Conservation (phyloP, 108 stramenopile species). For the Cyclotella cryptica region DNA sequence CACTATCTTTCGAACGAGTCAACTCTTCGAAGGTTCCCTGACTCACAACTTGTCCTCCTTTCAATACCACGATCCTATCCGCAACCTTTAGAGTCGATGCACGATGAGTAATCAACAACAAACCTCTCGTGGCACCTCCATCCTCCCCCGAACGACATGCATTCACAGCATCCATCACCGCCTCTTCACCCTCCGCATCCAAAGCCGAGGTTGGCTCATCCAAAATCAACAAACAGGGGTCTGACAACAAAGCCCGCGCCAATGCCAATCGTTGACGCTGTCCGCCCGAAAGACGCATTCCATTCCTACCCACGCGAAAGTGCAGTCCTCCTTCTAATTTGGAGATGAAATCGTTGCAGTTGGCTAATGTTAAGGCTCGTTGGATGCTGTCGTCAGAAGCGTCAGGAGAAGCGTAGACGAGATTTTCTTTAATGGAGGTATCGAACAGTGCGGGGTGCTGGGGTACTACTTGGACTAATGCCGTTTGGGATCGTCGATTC, state of each 20-base stretch:
- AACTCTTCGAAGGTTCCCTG: conserved; percentile 60
- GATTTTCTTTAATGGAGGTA: conserved; percentile 76
- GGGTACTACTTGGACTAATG: conserved; percentile 91
- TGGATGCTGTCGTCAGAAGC: conserved; percentile 63
- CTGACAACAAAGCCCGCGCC: conserved; percentile 94
- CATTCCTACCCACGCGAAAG: conserved; percentile 88
- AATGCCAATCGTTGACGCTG: conserved; percentile 93
- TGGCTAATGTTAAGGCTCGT: conserved; percentile 63
- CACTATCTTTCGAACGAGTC: conserved; percentile 50
- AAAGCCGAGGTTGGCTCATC: conserved; percentile 91
- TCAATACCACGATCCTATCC: conserved; percentile 74
- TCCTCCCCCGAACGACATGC: conserved; percentile 60
- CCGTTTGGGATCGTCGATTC: conserved; percentile 55
- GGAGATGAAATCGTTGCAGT: conserved; percentile 77
- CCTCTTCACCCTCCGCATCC: conserved; percentile 79
- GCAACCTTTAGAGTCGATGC: conserved; percentile 69
- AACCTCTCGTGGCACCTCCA: conserved; percentile 33
- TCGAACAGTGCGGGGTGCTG: conserved; percentile 90
- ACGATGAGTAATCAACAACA: conserved; percentile 82
- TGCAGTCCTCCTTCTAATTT: conserved; percentile 77
- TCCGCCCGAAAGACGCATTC: conserved; percentile 91
- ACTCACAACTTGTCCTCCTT: conserved; percentile 70
- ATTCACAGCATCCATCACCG: conserved; percentile 72
- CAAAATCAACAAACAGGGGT: conserved; percentile 86
- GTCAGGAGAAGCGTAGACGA: conserved; percentile 71